Percentiles rank a stretch among this genome's conserved stretches.
Conservation (phyloP, 805 yeast species). For the Millerozyma acaciae region DNA sequence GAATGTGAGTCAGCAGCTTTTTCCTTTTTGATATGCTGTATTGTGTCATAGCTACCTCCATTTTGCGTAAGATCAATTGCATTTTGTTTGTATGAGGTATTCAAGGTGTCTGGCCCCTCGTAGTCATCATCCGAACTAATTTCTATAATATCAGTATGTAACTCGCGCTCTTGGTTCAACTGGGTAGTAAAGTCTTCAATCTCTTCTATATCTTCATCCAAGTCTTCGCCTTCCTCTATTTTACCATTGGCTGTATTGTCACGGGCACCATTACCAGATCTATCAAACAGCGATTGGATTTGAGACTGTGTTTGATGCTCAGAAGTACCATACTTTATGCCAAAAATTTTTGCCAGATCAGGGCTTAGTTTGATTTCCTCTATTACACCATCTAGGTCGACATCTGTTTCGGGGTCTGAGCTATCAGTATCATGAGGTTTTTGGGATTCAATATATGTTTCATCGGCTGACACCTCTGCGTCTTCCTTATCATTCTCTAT, state of each 20-base stretch:
- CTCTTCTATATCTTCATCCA: constrained; percentile 16
- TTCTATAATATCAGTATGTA: constrained; percentile 31
- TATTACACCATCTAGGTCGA: constrained; percentile 7
- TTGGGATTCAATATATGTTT: constrained; percentile 7
- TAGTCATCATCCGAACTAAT: constrained; percentile 34
- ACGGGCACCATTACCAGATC: too few species aligned
- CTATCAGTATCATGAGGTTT: constrained; percentile 2
- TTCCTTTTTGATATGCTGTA: neutral
- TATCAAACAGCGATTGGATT: too few species aligned
- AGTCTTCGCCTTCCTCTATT: constrained; percentile 7
- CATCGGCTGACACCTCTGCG: constrained; percentile 11
- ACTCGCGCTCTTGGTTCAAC: constrained; percentile 38
- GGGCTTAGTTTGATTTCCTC: constrained; percentile 20
- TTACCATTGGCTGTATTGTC: too few species aligned
- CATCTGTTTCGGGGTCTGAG: constrained; percentile 10
- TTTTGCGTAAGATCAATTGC: too few species aligned
- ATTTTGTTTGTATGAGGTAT: neutral
- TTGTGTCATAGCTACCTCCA: neutral
- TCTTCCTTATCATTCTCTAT: constrained; percentile 13
- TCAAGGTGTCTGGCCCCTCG: constrained; percentile 1
- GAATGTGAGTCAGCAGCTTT: neutral
- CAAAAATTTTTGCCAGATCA: constrained; percentile 29
- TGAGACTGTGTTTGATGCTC: too few species aligned
- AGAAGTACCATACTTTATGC: constrained; percentile 22
- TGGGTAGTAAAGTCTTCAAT: constrained; percentile 32